These are phyloP conservation scores for Daldinia decipiens DNA, from an alignment of 495 filamentous ascomycete genomes.

Conservation along the genomic window DNA sequence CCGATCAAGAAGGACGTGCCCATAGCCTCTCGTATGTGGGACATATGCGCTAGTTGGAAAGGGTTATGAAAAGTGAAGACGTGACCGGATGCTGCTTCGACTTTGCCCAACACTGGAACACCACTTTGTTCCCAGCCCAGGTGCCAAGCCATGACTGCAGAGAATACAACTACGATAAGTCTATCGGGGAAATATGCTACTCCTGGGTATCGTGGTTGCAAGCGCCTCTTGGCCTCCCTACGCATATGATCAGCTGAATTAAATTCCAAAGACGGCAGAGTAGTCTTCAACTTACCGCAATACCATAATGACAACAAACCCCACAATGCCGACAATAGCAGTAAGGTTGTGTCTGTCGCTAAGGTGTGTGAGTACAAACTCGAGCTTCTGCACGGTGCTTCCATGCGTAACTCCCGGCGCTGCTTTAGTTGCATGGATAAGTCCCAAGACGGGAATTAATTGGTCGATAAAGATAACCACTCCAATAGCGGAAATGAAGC, in stretches of 20 bases:
- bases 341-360: slow-evolving; percentile 76
- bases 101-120: slow-evolving; percentile 82
- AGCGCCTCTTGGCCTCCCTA: slow-evolving; percentile 80
- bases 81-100: slow-evolving; percentile 72
- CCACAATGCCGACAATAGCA: slow-evolving; percentile 74
- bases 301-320: slow-evolving; percentile 90
- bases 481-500: slow-evolving; percentile 96
- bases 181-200: slow-evolving; percentile 94
- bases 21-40: slow-evolving; percentile 85
- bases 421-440: slow-evolving; percentile 69
- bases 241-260: slow-evolving; percentile 23
- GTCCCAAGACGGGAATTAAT: slow-evolving; percentile 86
- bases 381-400: slow-evolving; percentile 83
- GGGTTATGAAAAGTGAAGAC: slow-evolving; percentile 88
- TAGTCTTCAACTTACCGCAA: slow-evolving; percentile 63
- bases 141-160: slow-evolving; percentile 81
- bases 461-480: slow-evolving; percentile 97
- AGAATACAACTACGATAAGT: slow-evolving; percentile 88
- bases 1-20: slow-evolving; percentile 94
- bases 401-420: slow-evolving; percentile 73
- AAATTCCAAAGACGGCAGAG: background rate
- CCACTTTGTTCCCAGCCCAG: slow-evolving; percentile 84
- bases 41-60: slow-evolving; percentile 76
- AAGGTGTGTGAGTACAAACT: slow-evolving; percentile 77
- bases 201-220: slow-evolving; percentile 81